These are phyloP conservation scores for Irpex lacteus DNA, from an alignment of 1,284 basidiomycete species.

Conservation along the genomic window DNA sequence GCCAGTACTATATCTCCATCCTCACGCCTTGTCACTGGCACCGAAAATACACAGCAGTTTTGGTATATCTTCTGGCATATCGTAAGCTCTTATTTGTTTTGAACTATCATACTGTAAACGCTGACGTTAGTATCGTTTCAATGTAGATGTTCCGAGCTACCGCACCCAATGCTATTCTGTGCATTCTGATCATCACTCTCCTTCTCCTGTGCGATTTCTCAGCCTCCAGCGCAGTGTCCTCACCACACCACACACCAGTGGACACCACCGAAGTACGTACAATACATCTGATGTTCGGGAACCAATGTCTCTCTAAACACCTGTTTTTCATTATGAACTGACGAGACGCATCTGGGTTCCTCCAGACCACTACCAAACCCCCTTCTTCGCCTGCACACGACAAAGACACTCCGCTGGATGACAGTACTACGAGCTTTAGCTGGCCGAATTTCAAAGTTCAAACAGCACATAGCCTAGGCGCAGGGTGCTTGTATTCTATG, in stretches of 20 bases:
- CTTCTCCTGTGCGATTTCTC: neutral
- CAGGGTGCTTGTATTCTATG: slow-evolving; percentile 1
- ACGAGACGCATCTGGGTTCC: neutral
- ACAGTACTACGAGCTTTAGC: neutral
- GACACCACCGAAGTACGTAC: neutral
- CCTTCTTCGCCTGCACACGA: neutral
- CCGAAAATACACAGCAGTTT: too few relatives aligned
- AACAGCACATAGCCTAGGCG: neutral
- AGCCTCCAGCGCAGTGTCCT: neutral
- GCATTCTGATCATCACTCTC: neutral
- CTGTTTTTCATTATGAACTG: neutral
- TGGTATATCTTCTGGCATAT: neutral
- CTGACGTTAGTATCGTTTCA: neutral
- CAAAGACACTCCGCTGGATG: neutral
- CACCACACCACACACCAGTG: neutral
- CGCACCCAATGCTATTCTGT: neutral
- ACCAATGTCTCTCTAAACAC: neutral
- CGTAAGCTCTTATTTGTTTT: neutral
- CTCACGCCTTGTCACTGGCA: too few relatives aligned
- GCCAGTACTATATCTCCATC: too few relatives aligned
- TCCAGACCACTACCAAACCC: neutral
- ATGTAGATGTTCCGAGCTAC: neutral
- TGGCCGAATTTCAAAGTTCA: neutral
- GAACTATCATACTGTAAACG: neutral
- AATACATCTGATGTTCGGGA: neutral